These are phyloP conservation scores for Bromus sterilis DNA, from an alignment of 176 grass and related monocot genomes.

Conservation along the genomic window DNA sequence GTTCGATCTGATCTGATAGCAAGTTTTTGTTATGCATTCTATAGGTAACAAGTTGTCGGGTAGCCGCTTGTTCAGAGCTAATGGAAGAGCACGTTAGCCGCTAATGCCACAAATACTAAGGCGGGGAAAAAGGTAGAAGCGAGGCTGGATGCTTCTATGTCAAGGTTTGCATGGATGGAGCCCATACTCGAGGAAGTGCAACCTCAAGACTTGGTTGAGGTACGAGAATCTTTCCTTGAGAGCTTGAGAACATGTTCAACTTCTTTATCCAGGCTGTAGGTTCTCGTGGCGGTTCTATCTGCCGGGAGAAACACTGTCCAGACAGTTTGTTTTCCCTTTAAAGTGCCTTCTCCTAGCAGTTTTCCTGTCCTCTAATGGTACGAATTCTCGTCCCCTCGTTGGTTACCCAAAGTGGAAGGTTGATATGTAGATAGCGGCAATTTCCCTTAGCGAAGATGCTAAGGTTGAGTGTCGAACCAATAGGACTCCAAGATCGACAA, in stretches of 20 bases:
- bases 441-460: too few relatives aligned
- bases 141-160: slow-evolving; percentile 51
- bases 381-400: too few relatives aligned
- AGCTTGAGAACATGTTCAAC: slow-evolving; percentile 70
- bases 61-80: slow-evolving; percentile 65
- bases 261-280: too few relatives aligned
- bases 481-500: too few relatives aligned
- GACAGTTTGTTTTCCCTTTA: too few relatives aligned
- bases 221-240: slow-evolving; percentile 46
- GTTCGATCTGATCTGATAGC: background rate
- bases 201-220: slow-evolving; percentile 63
- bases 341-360: too few relatives aligned
- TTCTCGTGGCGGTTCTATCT: too few relatives aligned
- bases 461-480: too few relatives aligned
- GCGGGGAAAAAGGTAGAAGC: slow-evolving; percentile 25
- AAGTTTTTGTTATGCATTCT: background rate
- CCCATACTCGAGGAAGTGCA: slow-evolving; percentile 58
- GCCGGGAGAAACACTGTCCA: too few relatives aligned
- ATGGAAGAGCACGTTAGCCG: slow-evolving; percentile 53
- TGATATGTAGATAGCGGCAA: too few relatives aligned
- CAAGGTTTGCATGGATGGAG: slow-evolving; percentile 81
- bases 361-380: too few relatives aligned
- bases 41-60: slow-evolving; percentile 61
- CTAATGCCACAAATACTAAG: slow-evolving; percentile 38
- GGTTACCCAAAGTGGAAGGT: too few relatives aligned